A percentile compares a stretch with the other conserved stretches of the same genome.
These are phyloP conservation scores for Inga leiocalycina DNA, from an alignment of 306 rosid genomes.

Conservation along the genomic window DNA sequence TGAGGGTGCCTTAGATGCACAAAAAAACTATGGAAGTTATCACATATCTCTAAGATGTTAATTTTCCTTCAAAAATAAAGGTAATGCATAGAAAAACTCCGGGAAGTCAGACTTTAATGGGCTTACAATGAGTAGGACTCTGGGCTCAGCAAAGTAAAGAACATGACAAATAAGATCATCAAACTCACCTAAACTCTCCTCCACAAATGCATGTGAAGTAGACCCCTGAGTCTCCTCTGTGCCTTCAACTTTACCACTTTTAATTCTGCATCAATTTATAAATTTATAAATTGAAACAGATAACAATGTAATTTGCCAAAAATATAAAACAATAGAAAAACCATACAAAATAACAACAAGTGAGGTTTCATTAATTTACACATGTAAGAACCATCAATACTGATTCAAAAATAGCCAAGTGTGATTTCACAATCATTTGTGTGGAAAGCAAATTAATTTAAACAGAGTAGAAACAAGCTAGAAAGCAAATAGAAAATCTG, in stretches of 20 bases:
- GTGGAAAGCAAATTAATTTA: no score
- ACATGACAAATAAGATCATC: constrained; percentile 15
- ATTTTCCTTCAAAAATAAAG: constrained; percentile 11
- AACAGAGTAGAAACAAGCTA: not conserved
- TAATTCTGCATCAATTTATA: constrained; percentile 48
- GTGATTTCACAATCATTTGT: no score
- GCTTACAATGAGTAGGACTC: not conserved
- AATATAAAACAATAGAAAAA: constrained; percentile 13
- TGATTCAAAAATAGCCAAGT: no score
- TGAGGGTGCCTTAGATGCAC: not conserved
- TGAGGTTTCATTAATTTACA: no score
- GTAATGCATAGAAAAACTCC: not conserved
- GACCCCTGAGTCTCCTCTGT: constrained; percentile 47
- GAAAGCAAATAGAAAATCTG: not conserved
- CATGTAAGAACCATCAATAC: no score
- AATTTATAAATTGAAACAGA: constrained; percentile 20
- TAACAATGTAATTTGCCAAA: constrained; percentile 16
- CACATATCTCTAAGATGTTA: not conserved
- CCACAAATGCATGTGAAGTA: constrained; percentile 40
- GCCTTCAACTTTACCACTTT: constrained; percentile 62
- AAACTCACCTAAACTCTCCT: constrained; percentile 51
- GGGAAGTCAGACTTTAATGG: not conserved
- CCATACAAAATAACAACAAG: not conserved
- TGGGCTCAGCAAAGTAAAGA: constrained; percentile 7
- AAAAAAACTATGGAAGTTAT: constrained; percentile 12